A percentile compares a stretch with the other conserved stretches of the same genome.
Conservation (phyloP, 352 stramenopile genomes). For the Saprolegnia parasitica region DNA sequence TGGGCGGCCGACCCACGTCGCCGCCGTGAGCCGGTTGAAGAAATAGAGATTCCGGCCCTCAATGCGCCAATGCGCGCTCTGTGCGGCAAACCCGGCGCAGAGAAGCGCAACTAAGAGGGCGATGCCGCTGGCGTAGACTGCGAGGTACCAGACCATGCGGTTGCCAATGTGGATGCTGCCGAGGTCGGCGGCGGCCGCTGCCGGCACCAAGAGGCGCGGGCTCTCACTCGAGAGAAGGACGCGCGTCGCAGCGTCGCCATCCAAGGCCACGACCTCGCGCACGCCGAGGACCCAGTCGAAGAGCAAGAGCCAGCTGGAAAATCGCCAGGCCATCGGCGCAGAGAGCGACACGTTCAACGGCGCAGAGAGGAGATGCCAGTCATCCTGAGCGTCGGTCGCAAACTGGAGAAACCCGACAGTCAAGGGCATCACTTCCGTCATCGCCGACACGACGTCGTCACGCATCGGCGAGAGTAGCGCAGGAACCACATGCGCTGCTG, state of each 20-base stretch:
- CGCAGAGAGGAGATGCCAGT: background rate
- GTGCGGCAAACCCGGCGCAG: background rate
- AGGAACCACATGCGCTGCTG: no score
- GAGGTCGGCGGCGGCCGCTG: background rate
- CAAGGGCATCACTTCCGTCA: no score
- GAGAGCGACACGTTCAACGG: background rate
- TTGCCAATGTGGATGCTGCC: background rate
- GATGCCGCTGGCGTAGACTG: background rate
- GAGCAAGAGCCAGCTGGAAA: background rate
- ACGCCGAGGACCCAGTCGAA: background rate
- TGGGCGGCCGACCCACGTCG: slow-evolving; percentile 16
- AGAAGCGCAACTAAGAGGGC: background rate
- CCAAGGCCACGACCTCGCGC: background rate
- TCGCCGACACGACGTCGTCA: no score
- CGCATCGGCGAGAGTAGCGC: no score
- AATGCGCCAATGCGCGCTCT: background rate
- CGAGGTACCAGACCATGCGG: background rate
- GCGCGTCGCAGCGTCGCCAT: background rate
- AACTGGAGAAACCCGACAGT: no score
- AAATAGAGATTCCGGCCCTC: background rate
- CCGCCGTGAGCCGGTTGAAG: slow-evolving; percentile 5
- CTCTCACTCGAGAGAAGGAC: background rate
- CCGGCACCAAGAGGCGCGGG: background rate
- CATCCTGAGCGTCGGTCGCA: no score
- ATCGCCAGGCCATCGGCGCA: background rate